Base-by-base conservation (phyloP, 108 stramenopile genomes). In the Cylindrotheca fusiformis region DNA sequence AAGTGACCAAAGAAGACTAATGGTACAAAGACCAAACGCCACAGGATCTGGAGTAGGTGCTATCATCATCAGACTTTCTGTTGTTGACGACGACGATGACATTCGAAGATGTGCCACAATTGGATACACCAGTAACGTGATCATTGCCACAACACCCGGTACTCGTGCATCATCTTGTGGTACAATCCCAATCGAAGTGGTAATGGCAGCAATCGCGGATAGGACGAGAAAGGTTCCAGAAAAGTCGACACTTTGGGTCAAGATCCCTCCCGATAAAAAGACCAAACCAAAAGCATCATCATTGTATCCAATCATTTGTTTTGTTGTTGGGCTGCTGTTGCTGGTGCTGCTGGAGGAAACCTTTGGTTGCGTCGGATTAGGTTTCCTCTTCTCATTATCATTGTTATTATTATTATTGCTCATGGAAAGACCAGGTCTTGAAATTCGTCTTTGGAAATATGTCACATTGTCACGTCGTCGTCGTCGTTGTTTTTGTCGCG, bases 271-370 rank as follows among this genome's bases (percentile, higher is more conserved):
- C 0, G 60, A 32, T 33, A 83, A 29, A 52, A 83, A 80, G 1
- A 83, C 61, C 3, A 83, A 65, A 8, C 82, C 82, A 58, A 83
- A 83, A 1, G 82, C 82, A 62, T 83, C 82, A 63, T 83, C 82
- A 47, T 83, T 83, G 73, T 83, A 83, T 25, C 58, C 51, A 19
- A 52, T 14, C 36, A 41, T 41, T 41, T 6, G 36, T 14, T 41
- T 41, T 14, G 6, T 41, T 6, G 36, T 14, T 41, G 36, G 36
- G 10, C 14, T 41, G 36, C 14, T 41, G 36, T 41, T 14, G 14
- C 14, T 41, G 10, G 36, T 41, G n/a, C n/a, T n/a, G n/a, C n/a
- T n/a, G n/a, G n/a, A n/a, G n/a, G n/a, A n/a, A n/a, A n/a, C n/a
- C n/a, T n/a, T n/a, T n/a, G n/a, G n/a, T n/a, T n/a, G n/a, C n/a